Evolutionary conservation across 768 basidiomycete species (phyloP).

Genomic region (Tulasnella sp.): DNA sequence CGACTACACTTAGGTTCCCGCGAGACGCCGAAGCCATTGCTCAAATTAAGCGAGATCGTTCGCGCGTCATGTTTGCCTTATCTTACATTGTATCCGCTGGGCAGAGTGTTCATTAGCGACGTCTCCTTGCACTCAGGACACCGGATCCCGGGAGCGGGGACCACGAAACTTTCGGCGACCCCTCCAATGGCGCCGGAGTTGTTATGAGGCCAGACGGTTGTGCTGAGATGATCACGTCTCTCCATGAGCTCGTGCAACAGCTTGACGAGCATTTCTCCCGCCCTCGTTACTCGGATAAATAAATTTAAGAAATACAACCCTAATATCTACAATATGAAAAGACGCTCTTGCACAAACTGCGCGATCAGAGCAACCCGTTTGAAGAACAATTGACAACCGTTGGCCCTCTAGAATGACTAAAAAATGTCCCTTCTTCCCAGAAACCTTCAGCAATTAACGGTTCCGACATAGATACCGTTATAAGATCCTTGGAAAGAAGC

Average conservation of each 20-base stretch:
- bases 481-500: background rate
- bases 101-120: slow-evolving; percentile 61
- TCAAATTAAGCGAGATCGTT: slow-evolving; percentile 45
- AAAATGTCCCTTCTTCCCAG: background rate
- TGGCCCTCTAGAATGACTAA: background rate
- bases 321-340: background rate
- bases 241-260: slow-evolving; percentile 37
- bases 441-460: background rate
- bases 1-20: slow-evolving; percentile 48
- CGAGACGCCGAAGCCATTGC: slow-evolving; percentile 43
- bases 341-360: background rate
- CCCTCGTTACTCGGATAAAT: background rate
- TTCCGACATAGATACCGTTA: background rate
- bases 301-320: background rate
- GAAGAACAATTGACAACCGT: background rate
- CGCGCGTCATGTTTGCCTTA: background rate
- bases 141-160: slow-evolving; percentile 43
- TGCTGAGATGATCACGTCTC: slow-evolving; percentile 53
- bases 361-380: background rate
- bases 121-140: slow-evolving; percentile 43
- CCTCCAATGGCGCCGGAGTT: slow-evolving; percentile 48
- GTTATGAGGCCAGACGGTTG: slow-evolving; percentile 65
- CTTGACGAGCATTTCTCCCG: slow-evolving; percentile 22
- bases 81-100: background rate
- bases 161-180: slow-evolving; percentile 56